These are phyloP conservation scores for Diospyros lotus DNA, from an alignment of 148 eudicot genomes.

Conservation along the genomic window DNA sequence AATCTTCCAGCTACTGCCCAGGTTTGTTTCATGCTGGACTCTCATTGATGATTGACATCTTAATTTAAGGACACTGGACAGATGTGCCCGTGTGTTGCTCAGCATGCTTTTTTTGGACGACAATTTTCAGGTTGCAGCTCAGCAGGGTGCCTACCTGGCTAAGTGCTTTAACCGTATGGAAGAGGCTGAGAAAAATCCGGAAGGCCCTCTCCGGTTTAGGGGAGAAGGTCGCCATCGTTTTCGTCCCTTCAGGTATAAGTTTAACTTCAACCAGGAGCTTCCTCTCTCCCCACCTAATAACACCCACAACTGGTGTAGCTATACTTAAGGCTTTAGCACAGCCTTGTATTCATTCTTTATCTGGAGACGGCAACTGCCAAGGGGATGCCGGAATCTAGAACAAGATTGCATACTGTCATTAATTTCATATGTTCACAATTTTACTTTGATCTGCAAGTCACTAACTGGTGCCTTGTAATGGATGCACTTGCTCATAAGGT, in stretches of 20 bases:
- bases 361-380: too few relatives aligned
- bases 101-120: background rate
- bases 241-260: constrained; percentile 66
- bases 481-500: constrained; percentile 29
- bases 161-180: constrained; percentile 88
- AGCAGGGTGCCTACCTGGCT: constrained; percentile 80
- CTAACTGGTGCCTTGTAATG: too few relatives aligned
- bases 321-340: too few relatives aligned
- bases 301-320: too few relatives aligned
- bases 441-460: too few relatives aligned
- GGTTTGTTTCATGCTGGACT: constrained; percentile 24
- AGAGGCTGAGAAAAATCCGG: constrained; percentile 63
- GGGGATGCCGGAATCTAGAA: too few relatives aligned
- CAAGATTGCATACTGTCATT: too few relatives aligned
- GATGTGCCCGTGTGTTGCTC: background rate
- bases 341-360: too few relatives aligned
- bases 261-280: background rate
- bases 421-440: too few relatives aligned
- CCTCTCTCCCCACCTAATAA: too few relatives aligned
- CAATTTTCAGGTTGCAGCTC: constrained; percentile 71
- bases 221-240: constrained; percentile 82
- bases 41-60: background rate
- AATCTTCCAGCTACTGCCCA: constrained; percentile 92
- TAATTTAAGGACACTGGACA: background rate
- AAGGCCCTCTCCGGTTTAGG: constrained; percentile 80